Base-by-base conservation (phyloP, 352 stramenopile species). In the Phytophthora hybrid region DNA sequence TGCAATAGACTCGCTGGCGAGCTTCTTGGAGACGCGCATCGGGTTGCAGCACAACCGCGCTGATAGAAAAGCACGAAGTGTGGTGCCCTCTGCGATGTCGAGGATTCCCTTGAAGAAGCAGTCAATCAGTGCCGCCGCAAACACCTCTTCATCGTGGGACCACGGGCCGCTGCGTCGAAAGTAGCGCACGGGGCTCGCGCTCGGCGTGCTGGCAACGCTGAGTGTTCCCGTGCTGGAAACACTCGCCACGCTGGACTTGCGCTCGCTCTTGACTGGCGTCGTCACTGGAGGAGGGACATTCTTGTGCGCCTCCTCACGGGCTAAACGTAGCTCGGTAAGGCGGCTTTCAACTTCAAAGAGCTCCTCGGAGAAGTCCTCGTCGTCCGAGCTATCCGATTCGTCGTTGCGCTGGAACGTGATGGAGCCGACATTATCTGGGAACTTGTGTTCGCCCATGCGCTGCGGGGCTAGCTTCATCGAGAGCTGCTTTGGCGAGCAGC, bases 11-110 rank as follows among this genome's bases (percentile, higher is more conserved):
- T 89, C 82, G 63, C 80, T 92, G 3, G 87, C 85, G 13, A 94
- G 85, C 67, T 93, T 93, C 71, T 93, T 93, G 11, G 85, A 93
- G 32, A 93, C 84, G 18, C 87, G 81, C 85, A 92, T 93, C 16
- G 87, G 87, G 53, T 92, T 93, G 69, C 87, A 93, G 53, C 82
- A 81, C 59, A 93, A 76, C 5, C 85, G 80, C 5, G 81, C 77
- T 19, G 87, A 83, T 21, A 93, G 67, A 65, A 90, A 90, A 44
- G 82, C 81, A 53, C 87, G 80, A 51, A 93, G 77, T 23, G 84
- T 93, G 49, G 85, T 92, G 60, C 87, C 85, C 61, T 92, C 81
- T 0, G 78, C 58, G 55, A 92, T 76, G 57, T 89, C 76, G 31
- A 93, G 74, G 39, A 83, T 65, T 21, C 87, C 87, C 21, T 89